Conservation (phyloP, 2,329 filamentous ascomycete genomes). For the Phialocephala subalpina region DNA sequence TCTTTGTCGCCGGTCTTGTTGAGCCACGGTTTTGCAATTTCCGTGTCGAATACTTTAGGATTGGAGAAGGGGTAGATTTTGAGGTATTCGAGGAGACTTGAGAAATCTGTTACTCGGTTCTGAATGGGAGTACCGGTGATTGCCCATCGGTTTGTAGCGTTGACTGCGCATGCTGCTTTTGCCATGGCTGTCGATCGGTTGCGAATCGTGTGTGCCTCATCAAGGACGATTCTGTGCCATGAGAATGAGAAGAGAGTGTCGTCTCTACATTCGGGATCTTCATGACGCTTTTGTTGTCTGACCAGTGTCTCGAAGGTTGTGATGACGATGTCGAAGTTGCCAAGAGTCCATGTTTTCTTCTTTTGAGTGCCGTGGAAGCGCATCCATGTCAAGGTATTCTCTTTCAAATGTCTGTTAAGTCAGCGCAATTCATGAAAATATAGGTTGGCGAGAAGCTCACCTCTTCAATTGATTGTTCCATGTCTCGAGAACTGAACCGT, state of each 20-base stretch:
- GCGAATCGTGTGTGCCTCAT: conserved; percentile 46
- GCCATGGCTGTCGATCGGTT: conserved; percentile 41
- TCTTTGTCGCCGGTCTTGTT: conserved; percentile 2
- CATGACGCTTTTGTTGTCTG: conserved; percentile 23
- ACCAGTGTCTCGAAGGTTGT: conserved; percentile 57
- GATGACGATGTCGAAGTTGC: conserved; percentile 50
- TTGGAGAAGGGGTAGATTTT: conserved; percentile 51
- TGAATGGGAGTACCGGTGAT: conserved; percentile 59
- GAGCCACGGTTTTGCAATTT: conserved; percentile 45
- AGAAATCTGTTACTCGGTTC: conserved; percentile 53
- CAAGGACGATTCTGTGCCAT: conserved; percentile 53
- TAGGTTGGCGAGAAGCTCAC: background rate
- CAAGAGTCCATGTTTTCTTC: conserved; percentile 40
- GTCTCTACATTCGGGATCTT: conserved; percentile 41
- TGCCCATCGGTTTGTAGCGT: conserved; percentile 51
- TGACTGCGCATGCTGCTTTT: conserved; percentile 48
- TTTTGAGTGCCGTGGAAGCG: conserved; percentile 49
- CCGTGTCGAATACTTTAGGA: conserved; percentile 47
- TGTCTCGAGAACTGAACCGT: conserved; percentile 48
- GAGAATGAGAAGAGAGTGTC: conserved; percentile 45
- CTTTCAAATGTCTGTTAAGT: conserved; percentile 44
- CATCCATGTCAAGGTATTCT: conserved; percentile 39
- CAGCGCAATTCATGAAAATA: background rate
- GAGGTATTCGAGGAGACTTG: conserved; percentile 53
- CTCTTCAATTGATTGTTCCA: conserved; percentile 43